Conservation (phyloP, 1,284 basidiomycete species). For the Waitea zeae region DNA sequence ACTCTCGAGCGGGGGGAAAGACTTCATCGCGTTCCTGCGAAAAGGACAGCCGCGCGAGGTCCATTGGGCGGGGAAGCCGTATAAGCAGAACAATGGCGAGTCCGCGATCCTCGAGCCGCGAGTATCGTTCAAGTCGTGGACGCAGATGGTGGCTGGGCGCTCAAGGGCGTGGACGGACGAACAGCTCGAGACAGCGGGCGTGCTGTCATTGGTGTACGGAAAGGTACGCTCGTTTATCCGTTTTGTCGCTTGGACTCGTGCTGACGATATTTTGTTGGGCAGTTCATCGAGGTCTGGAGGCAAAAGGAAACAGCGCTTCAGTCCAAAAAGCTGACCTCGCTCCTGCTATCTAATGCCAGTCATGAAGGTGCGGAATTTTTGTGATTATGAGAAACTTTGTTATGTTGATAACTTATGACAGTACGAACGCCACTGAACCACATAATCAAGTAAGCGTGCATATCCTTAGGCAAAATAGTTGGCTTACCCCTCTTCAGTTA, state of each 20-base stretch:
- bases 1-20: conserved; percentile 49
- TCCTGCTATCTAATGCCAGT: conserved; percentile 76
- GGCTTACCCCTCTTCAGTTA: conserved; percentile 29
- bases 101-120: conserved; percentile 47
- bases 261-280: not conserved
- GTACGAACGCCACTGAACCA: conserved; percentile 64
- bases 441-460: conserved; percentile 48
- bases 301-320: conserved; percentile 70
- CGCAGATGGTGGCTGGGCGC: conserved; percentile 58
- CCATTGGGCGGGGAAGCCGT: conserved; percentile 69
- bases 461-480: not conserved
- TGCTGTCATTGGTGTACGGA: conserved; percentile 73
- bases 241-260: not conserved
- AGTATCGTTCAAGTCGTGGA: conserved; percentile 74
- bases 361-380: conserved; percentile 48
- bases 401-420: conserved; percentile 11
- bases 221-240: conserved; percentile 23
- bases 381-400: conserved; percentile 2
- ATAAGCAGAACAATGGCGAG: conserved; percentile 21
- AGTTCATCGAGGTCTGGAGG: conserved; percentile 83
- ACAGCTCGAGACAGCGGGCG: conserved; percentile 75
- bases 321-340: conserved; percentile 63
- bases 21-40: conserved; percentile 74
- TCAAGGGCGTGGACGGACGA: conserved; percentile 75
- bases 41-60: conserved; percentile 61